Evolutionary conservation across 179 eudicot species (phyloP), one percentile per base, ranked within the genome.

Genomic region (Pouteria campechiana): DNA sequence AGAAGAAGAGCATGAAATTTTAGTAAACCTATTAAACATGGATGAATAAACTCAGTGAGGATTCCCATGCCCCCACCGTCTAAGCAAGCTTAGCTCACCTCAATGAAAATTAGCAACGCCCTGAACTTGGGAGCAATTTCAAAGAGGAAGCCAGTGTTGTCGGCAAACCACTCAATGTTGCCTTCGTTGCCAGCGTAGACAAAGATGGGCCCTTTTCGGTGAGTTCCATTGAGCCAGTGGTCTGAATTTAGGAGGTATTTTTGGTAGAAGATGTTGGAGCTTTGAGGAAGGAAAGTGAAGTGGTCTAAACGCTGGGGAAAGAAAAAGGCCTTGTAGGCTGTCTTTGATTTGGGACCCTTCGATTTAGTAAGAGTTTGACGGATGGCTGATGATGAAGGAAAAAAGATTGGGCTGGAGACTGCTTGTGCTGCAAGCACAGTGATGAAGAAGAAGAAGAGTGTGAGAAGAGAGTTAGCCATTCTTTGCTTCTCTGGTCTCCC

Each of bases 131-230:
- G 73, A 21, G 77, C 77, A 67, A 66, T 66, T 42, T 71, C 77
- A 46, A 67, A 60, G 66, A 71, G 32, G 55, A 67, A 71, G 7
- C 73, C 77, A 27, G 73, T 66, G 17, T 66, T 66, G 24, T 50
- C 60, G 1, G 73, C 73, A 46, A 66, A 66, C 73, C 69, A 67
- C 12, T 58, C 77, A 27, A 71, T 62, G 18, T 66, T 43, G 13
- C 69, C 73, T 54, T 66, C 73, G 46, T 71, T 67, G 11, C 77
- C 77, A 4, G 69, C 58, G 50, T 66, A 71, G 4, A 67, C 70
- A 50, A 71, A 67, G 8, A 71, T 71, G 6, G 77, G 77, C 0
- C 44, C 63, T 19, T 67, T 69, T 17, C 44, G 32, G 44, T 44
- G 54, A n/a, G n/a, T n/a, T n/a, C n/a, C n/a, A n/a, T n/a, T n/a